Base-by-base conservation (phyloP, 2,329 filamentous ascomycete species). In the Exutisphaerella laricina region DNA sequence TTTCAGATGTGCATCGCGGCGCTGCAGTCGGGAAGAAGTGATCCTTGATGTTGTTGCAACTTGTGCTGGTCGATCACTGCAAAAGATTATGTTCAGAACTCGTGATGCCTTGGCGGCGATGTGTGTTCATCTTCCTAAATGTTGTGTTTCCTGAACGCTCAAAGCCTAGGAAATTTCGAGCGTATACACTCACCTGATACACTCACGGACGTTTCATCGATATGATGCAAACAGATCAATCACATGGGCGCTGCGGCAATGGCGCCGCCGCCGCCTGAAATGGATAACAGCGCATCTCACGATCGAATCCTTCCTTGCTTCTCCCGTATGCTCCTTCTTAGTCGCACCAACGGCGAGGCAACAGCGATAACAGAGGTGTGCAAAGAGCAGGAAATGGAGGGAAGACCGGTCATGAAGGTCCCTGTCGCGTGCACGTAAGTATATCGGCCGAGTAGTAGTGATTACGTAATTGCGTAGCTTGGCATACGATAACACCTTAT, bases 191-290 rank as follows among this genome's bases (percentile, higher is more conserved):
- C 30, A 33, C 30, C 14, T 33, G n/a, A n/a, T n/a, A n/a, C n/a
- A 33, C 30, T 9, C 8, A 18, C 25, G 5, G 13, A 7, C 14
- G 7, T 9, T 16, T 5, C n/a, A 32, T 32, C 14, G 30, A 8
- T 33, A 33, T 33, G 30, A 33, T 33, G 30, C 30, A 33, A 33
- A 6, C 30, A 33, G n/a, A n/a, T n/a, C 30, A 14, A 33, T 4
- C 30, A 33, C 16, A 14, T 18, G 30, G 20, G 16, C 30, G 20
- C 13, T 33, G 20, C 14, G 30, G 30, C 30, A 33, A 33, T 18
- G 30, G 30, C 14, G 4, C n/a, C 29, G 17, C 30, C 30, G 16
- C 30, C 20, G n/a, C n/a, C n/a, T n/a, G n/a, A n/a, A n/a, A n/a
- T n/a, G n/a, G n/a, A n/a, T n/a, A n/a, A n/a, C n/a, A n/a, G n/a